Evolutionary conservation across 2,329 filamentous ascomycete species (phyloP).

Genomic region (Anisogramma anomala): DNA sequence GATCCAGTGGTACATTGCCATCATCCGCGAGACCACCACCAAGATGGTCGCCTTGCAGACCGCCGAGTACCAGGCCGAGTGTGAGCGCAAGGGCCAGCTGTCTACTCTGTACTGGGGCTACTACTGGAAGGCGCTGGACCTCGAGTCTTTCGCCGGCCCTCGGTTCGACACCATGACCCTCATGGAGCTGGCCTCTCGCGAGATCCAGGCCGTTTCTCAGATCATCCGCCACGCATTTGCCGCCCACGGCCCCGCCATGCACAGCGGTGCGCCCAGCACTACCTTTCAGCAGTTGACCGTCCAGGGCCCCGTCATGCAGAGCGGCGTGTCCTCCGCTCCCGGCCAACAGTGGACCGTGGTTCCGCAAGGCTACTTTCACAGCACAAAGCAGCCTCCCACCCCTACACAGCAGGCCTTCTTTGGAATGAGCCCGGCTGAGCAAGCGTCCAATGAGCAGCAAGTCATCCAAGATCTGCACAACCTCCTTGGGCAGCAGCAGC

Average conservation of each 20-base stretch:
- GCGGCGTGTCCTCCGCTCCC: no score
- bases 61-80: conserved; percentile 29
- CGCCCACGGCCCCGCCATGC: neutral
- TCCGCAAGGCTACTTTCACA: no score
- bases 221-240: conserved; percentile 33
- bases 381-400: no score
- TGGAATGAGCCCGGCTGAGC: no score
- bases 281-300: no score
- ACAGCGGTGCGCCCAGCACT: no score
- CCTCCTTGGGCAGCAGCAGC: no score
- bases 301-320: no score
- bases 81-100: conserved; percentile 23
- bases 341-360: no score
- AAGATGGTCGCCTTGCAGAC: conserved; percentile 28
- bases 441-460: no score
- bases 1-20: conserved; percentile 42
- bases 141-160: conserved; percentile 24
- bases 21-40: conserved; percentile 42
- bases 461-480: neutral
- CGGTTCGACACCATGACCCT: conserved; percentile 39
- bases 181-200: conserved; percentile 30
- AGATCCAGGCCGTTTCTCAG: conserved; percentile 38
- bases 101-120: conserved; percentile 40
- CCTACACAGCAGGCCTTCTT: no score
- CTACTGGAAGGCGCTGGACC: conserved; percentile 37